A percentile compares a stretch with the other conserved stretches of the same genome.
Evolutionary conservation across 78 protist species (phyloP).

Genomic region (Dictyostelium intermedium): DNA sequence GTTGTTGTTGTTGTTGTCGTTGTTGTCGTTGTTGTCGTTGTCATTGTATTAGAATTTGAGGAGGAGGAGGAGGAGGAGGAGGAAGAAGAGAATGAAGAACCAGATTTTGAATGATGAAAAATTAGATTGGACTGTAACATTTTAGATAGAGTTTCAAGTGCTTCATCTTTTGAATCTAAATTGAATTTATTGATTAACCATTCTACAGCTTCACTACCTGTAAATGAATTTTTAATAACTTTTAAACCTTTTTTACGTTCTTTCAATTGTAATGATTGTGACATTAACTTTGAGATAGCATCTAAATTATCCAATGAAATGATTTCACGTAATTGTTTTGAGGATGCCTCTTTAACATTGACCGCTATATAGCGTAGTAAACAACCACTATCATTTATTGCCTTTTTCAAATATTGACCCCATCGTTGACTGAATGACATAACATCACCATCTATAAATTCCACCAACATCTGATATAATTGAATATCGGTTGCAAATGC

Average conservation of each 20-base stretch:
- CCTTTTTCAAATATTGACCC: slow-evolving; percentile 34
- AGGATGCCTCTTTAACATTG: background rate
- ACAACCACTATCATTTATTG: background rate
- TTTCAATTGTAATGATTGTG: slow-evolving; percentile 22
- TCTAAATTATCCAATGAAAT: slow-evolving; percentile 16
- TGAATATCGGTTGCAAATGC: background rate
- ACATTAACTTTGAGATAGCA: slow-evolving; percentile 24
- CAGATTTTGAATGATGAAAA: slow-evolving; percentile 32
- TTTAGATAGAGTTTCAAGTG: background rate
- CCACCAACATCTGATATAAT: background rate
- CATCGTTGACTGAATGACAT: slow-evolving; percentile 14
- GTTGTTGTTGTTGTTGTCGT: background rate
- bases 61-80: background rate
- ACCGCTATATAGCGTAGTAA: background rate
- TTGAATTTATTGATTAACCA: slow-evolving; percentile 19
- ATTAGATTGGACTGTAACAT: background rate
- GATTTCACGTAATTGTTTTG: background rate
- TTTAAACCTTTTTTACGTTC: slow-evolving; percentile 34
- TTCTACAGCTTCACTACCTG: slow-evolving; percentile 51
- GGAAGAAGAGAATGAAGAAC: background rate
- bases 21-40: background rate
- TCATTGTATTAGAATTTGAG: background rate
- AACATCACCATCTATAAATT: background rate
- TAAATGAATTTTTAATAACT: slow-evolving; percentile 26
- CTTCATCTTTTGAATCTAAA: background rate